Conservation (phyloP, 139 green algal species). For the Picochlorum sp. region DNA sequence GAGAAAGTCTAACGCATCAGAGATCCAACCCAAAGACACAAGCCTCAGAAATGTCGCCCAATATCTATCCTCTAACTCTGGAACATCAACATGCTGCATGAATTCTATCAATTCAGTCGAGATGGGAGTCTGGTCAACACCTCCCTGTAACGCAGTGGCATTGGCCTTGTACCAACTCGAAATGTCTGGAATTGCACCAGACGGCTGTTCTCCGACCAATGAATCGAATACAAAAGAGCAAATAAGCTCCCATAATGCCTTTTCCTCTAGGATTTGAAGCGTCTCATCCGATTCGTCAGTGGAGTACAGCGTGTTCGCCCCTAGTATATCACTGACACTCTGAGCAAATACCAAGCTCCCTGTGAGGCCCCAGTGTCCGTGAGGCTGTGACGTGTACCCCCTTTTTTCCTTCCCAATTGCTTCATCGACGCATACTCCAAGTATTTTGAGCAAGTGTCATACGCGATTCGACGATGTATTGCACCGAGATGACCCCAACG, state of each 20-base stretch:
- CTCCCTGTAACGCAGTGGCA: constrained; percentile 2
- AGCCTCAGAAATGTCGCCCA: constrained; percentile 13
- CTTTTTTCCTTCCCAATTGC: background rate
- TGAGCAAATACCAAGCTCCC: background rate
- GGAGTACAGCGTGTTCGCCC: background rate
- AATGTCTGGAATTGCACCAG: constrained; percentile 10
- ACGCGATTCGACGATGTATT: constrained; percentile 32
- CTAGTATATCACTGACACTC: background rate
- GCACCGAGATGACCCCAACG: constrained; percentile 18
- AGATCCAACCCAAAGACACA: constrained; percentile 43
- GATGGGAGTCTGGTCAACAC: background rate
- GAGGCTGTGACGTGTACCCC: background rate
- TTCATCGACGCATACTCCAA: constrained; percentile 7
- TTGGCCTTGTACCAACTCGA: constrained; percentile 17
- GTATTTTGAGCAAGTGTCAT: constrained; percentile 23
- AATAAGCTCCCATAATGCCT: constrained; percentile 28
- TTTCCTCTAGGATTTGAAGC: constrained; percentile 20
- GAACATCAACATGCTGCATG: background rate
- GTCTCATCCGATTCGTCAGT: constrained; percentile 9
- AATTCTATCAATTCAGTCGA: background rate
- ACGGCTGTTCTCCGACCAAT: background rate
- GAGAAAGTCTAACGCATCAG: constrained; percentile 45
- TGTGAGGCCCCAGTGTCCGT: constrained; percentile 3
- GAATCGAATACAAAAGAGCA: constrained; percentile 28
- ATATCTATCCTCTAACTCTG: background rate